Base-by-base conservation (phyloP, 2,329 filamentous ascomycete species). In the Orbilia quercus region DNA sequence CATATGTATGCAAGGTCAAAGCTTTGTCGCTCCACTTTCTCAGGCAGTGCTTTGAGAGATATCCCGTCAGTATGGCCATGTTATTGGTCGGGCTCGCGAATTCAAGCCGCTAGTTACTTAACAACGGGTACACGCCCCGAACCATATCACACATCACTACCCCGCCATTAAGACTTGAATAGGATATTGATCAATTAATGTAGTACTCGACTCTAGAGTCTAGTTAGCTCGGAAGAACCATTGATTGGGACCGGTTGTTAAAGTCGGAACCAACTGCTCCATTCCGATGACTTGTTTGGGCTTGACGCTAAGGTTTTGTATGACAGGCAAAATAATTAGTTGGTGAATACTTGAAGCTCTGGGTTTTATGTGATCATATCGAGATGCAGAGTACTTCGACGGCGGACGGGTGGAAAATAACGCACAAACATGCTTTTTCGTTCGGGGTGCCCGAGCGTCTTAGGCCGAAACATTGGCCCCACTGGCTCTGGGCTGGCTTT, bases 1-100 rank as follows among this genome's bases (percentile, higher is more conserved):
- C 67, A 72, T 63, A 31, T 5, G 28, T 31, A 63, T 72, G 67
- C 67, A 72, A 64, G 67, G 67, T 64, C 59, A 64, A 72, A 72
- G 59, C 58, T 65, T 67, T 72, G 28, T 63, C 62, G 47, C 66
- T 71, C 58, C 58, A 57, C 51, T 28, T 42, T 65, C 34, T 36
- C 53, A 38, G 59, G 53, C 59, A 64, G 48, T 44, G 53, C 20
- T 57, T 36, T 34, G 47, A 31, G 50, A 48, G 63, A 40, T 54
- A 42, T 72, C 23, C 67, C 58, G 58, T 40, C 48, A 45, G 53
- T 47, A 34, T 51, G 20, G 38, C 25, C 11, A 36, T 28, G 18
- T 48, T 42, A 72, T 72, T 72, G 67, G 67, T 42, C 47, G 12
- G 25, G 36, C 11, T 47, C 40, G 50, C 67, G 45, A 64, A 42